Base-by-base conservation (phyloP, 257 asterid genomes). In the Solanum piurae region DNA sequence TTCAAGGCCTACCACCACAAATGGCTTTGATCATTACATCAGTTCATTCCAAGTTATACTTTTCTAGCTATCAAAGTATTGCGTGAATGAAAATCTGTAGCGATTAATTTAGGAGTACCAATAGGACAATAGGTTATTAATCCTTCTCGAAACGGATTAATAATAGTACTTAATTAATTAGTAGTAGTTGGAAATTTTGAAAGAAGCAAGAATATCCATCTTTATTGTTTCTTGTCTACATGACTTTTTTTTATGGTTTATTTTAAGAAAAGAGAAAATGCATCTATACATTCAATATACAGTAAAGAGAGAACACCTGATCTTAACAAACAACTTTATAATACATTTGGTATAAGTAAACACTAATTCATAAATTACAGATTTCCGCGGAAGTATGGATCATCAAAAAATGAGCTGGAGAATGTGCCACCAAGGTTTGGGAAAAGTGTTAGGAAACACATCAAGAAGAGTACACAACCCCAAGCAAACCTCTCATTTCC, bases 371-470 rank as follows among this genome's bases (percentile, higher is more conserved):
- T 27, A 87, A 87, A 82, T 87, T 89, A 95, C 86, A 94, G 68
- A 84, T 86, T 95, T 62, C 96, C 93, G 88, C 98, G 91, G 82
- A 96, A 96, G 88, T 88, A 96, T 12, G 99, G 99, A 11, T 92
- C 90, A 37, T 97, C 95, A 83, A 96, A 94, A 86, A 89, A 94
- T 3, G 99, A 92, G 85, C 90, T 95, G 29, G 97, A 92, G 90
- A 94, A 94, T 76, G 98, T 95, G 29, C 98, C 99, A 84, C 98
- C 98, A 9, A 93, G 94, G 87, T 95, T 96, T 3, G 99, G 99
- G 89, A 96, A 95, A 33, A 96, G 98, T 29, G 99, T 96, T 12
- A 96, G 97, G 91, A 96, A 94, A 86, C 98, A 96, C 82, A 96
- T 92, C 89, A 96, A 91, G 92, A 95, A 93, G 64, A 96, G 95